Evolutionary conservation across 495 filamentous ascomycete species (phyloP).

Genomic region (Tuber microsphaerosporum): DNA sequence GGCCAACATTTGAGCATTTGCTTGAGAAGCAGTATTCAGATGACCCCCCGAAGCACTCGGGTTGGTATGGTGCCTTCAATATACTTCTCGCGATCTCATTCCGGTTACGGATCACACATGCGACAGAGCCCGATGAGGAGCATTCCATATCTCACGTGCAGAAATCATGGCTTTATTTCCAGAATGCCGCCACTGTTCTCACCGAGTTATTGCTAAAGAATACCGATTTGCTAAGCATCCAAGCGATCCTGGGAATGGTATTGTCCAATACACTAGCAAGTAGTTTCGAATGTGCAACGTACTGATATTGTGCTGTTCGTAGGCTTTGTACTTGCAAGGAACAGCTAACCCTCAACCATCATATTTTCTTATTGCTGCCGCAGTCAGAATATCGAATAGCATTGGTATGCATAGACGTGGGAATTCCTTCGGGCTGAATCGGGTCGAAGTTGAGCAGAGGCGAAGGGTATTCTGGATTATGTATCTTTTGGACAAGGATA

Average conservation of each 20-base stretch:
- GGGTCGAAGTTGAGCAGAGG: constrained; percentile 85
- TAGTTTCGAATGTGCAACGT: background rate
- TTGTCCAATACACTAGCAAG: constrained; percentile 22
- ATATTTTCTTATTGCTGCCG: constrained; percentile 87
- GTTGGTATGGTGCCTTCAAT: constrained; percentile 98
- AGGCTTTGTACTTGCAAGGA: constrained; percentile 89
- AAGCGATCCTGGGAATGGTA: constrained; percentile 89
- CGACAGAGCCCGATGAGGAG: constrained; percentile 83
- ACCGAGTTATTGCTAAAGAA: constrained; percentile 91
- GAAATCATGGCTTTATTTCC: constrained; percentile 89
- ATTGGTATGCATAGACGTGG: constrained; percentile 93
- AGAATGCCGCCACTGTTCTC: constrained; percentile 89
- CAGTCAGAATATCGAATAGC: constrained; percentile 83
- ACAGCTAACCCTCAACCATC: constrained; percentile 94
- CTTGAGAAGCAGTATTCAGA: constrained; percentile 86
- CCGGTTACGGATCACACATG: constrained; percentile 86
- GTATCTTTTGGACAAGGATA: constrained; percentile 91
- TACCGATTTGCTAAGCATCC: constrained; percentile 92
- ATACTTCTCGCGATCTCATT: constrained; percentile 87
- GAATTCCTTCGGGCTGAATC: constrained; percentile 81
- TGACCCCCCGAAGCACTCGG: constrained; percentile 89
- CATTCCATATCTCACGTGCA: constrained; percentile 45
- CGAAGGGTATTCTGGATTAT: constrained; percentile 98
- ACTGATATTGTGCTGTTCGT: constrained; percentile 1
- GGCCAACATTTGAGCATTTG: constrained; percentile 95